phyloP scores from a whole-genome alignment of 495 filamentous ascomycete species.

The Penicillium parvum region DNA sequence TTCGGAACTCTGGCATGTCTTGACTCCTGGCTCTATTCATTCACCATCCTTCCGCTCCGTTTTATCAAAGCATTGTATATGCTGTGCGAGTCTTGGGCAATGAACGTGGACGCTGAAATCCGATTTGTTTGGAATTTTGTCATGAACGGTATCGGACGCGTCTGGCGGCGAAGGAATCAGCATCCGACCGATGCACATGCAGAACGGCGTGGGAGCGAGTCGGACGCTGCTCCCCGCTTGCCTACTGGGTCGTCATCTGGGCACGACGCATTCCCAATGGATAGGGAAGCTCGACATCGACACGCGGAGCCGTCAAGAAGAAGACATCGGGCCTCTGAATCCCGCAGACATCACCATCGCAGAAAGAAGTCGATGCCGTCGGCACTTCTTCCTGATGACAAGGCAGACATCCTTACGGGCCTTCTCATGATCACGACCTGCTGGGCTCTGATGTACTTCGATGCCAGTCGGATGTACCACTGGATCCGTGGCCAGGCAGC shows the following conservation, averaged over 20 bases:
- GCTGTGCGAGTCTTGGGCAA: constrained; percentile 65
- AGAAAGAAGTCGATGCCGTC: constrained; percentile 82
- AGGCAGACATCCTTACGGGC: constrained; percentile 91
- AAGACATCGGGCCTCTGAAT: constrained; percentile 31
- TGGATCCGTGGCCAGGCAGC: constrained; percentile 93
- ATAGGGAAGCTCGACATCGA: constrained; percentile 21
- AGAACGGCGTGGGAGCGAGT: constrained; percentile 21
- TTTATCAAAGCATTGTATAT: constrained; percentile 81
- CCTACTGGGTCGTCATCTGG: constrained; percentile 11
- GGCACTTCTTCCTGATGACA: constrained; percentile 77
- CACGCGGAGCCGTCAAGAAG: constrained; percentile 21
- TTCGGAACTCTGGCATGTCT: constrained; percentile 89
- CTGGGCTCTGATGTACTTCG: constrained; percentile 80
- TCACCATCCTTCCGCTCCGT: constrained; percentile 88
- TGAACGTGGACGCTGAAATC: constrained; percentile 60
- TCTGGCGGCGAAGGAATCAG: constrained; percentile 62
- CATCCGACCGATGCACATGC: constrained; percentile 16
- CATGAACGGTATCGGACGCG: constrained; percentile 65
- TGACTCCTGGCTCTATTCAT: constrained; percentile 95
- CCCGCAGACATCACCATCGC: constrained; percentile 54
- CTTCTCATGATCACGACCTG: constrained; percentile 80
- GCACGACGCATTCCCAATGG: constrained; percentile 4
- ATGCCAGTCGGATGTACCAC: constrained; percentile 98
- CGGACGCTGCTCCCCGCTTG: constrained; percentile 22
- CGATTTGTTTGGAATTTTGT: constrained; percentile 67